Base-by-base conservation (phyloP, 2,329 filamentous ascomycete species). In the Cladorrhinum sp. region DNA sequence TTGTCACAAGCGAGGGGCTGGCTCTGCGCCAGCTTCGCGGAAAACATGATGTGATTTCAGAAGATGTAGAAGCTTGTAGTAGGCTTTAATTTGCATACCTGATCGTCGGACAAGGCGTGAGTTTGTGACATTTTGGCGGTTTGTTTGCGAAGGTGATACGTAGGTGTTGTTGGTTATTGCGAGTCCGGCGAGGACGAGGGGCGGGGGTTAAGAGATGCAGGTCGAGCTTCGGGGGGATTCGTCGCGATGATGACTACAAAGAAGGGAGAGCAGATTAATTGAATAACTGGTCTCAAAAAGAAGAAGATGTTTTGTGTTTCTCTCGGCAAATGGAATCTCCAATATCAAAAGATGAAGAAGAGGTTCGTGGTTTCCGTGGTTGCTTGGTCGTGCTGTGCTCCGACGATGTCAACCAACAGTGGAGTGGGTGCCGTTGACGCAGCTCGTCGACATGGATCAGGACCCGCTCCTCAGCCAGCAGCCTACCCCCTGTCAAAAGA, bases 71-170 rank as follows among this genome's bases (percentile, higher is more conserved):
- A 21, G 42, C n/a, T n/a, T n/a, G n/a, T n/a, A n/a, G n/a, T n/a
- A 18, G n/a, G 3, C 18, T 46, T 8, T 3, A 16, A 8, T 18
- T 46, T 18, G 39, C 65, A 39, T 86, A 95, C 92, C 89, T 96
- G 92, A 81, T 96, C 92, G 85, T 97, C 93, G 80, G 93, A 96
- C 80, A 98, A 89, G 77, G 92, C 90, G 88, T 96, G 92, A 68
- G 86, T 82, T 83, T 92, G 89, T 79, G 92, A 95, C 92, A 96
- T 96, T 76, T 78, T 89, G 83, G 57, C 76, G 74, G 75, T 75
- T 67, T 62, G 64, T 55, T 64, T 49, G 24, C 46, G 18, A 51
- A n/a, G 20, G 3, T 3, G 16, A 51, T 24, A 18, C 10, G n/a
- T 46, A 28, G 49, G 30, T 36, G 33, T 55, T 59, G 24, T 66